Evolutionary conservation across 1,139 yeast species (phyloP).

Genomic region (Protomyces macrosporus): DNA sequence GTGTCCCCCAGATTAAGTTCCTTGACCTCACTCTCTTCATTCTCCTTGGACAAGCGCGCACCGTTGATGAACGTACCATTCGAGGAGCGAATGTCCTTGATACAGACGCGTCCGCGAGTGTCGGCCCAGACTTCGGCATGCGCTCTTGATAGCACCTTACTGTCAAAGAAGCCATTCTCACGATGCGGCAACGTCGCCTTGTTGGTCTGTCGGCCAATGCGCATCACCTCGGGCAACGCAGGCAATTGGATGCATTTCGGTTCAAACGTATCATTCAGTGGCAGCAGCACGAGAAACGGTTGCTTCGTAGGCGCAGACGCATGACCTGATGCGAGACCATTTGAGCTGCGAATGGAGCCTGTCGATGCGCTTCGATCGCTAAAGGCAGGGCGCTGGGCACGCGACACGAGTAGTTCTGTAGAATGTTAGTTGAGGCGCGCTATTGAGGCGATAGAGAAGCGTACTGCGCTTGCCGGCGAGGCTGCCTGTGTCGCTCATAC

Average conservation of each 20-base stretch:
- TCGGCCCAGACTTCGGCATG: conserved; percentile 89
- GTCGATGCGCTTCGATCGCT: background rate
- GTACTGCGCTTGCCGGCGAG: background rate
- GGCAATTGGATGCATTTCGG: conserved; percentile 77
- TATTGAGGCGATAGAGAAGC: background rate
- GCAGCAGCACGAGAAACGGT: conserved; percentile 34
- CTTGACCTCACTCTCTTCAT: conserved; percentile 49
- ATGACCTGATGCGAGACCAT: background rate
- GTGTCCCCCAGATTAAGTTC: conserved; percentile 70
- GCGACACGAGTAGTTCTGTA: background rate
- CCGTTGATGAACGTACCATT: conserved; percentile 92
- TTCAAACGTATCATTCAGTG: conserved; percentile 77
- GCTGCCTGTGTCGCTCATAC: background rate
- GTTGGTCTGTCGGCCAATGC: conserved; percentile 81
- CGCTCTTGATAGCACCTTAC: conserved; percentile 83
- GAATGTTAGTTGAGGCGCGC: background rate
- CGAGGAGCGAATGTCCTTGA: conserved; percentile 81
- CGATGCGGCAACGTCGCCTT: conserved; percentile 67
- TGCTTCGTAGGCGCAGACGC: background rate
- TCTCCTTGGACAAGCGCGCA: conserved; percentile 57
- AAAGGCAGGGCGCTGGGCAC: background rate
- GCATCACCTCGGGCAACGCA: conserved; percentile 71
- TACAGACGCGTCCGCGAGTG: conserved; percentile 62
- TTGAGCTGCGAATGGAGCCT: background rate
- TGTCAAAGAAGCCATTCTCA: conserved; percentile 88